Percentiles rank a stretch among this genome's conserved stretches.
These are phyloP conservation scores for Endocarpon pusillum DNA, from an alignment of 495 filamentous ascomycete species.

Conservation along the genomic window DNA sequence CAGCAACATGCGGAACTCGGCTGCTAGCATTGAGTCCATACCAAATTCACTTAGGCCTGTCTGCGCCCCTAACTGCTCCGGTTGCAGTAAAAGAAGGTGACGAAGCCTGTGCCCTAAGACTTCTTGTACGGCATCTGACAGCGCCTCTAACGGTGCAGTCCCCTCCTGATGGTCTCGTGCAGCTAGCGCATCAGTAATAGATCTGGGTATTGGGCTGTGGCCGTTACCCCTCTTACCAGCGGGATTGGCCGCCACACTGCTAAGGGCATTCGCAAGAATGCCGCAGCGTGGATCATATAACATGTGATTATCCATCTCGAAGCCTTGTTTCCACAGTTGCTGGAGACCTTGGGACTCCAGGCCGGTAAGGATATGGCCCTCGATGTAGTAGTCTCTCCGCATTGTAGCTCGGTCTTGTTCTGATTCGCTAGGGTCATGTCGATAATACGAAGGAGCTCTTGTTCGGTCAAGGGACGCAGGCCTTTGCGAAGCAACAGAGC, in stretches of 20 bases:
- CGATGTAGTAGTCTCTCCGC: constrained; percentile 3
- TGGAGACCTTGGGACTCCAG: constrained; percentile 8
- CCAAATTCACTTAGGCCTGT: constrained; percentile 31
- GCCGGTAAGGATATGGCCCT: constrained; percentile 12
- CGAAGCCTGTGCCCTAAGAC: constrained; percentile 30
- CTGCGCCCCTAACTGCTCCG: constrained; percentile 30
- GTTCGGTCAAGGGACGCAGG: constrained; percentile 16
- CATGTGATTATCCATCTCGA: constrained; percentile 9
- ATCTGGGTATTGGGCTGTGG: too few species aligned
- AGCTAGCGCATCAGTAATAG: too few species aligned
- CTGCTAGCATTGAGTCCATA: constrained; percentile 35
- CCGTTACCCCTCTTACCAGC: too few species aligned
- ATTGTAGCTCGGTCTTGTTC: not conserved
- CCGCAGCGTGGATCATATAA: constrained; percentile 12
- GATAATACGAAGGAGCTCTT: constrained; percentile 18
- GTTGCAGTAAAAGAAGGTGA: constrained; percentile 31
- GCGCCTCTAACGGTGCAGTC: not conserved
- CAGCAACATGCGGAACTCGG: constrained; percentile 36
- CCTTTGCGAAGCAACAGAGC: constrained; percentile 14
- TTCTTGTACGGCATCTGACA: constrained; percentile 18
- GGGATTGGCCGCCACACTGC: too few species aligned
- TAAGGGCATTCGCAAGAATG: constrained; percentile 5
- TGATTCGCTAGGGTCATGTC: constrained; percentile 7
- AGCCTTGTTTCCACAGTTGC: constrained; percentile 10
- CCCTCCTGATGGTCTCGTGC: constrained; percentile 3